phyloP scores from a whole-genome alignment of 441 rosid genomes.

The Melastoma candidum region DNA sequence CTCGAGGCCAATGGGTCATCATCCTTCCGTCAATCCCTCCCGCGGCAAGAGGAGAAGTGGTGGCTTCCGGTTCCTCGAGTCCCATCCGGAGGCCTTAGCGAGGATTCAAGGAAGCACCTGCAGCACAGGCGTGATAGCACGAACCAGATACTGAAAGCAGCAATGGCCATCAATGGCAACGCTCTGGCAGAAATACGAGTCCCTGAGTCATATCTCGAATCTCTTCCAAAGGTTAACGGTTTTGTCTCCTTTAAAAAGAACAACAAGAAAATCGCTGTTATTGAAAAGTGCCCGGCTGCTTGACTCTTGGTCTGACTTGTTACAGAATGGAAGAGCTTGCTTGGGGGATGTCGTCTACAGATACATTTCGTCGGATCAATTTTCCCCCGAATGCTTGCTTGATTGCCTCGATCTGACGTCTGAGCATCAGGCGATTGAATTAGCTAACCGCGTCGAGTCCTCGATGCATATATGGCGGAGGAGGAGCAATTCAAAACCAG shows the following conservation, averaged over 20 bases:
- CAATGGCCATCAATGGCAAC: constrained; percentile 87
- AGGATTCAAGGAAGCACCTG: constrained; percentile 66
- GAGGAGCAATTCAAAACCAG: constrained; percentile 42
- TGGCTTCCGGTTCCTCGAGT: constrained; percentile 98
- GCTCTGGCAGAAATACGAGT: constrained; percentile 84
- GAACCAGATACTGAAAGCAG: constrained; percentile 92
- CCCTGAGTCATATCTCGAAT: constrained; percentile 69
- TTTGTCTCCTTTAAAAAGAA: too few species aligned
- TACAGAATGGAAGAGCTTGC: constrained; percentile 84
- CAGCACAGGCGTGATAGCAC: constrained; percentile 91
- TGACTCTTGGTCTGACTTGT: not conserved
- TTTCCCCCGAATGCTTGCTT: constrained; percentile 80
- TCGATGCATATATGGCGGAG: constrained; percentile 70
- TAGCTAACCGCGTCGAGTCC: constrained; percentile 87
- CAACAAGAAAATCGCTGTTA: too few species aligned
- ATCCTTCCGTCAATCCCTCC: constrained; percentile 62
- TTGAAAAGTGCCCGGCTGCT: too few species aligned
- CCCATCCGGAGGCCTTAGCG: constrained; percentile 69
- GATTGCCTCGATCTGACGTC: constrained; percentile 90
- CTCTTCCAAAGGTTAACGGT: constrained; percentile 77
- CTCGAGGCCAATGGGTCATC: constrained; percentile 70
- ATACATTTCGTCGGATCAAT: constrained; percentile 72
- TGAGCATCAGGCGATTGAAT: constrained; percentile 89
- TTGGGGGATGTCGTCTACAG: constrained; percentile 83
- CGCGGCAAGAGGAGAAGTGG: constrained; percentile 98